Evolutionary conservation across 1,139 yeast species (phyloP).

Genomic region (Diutina neorugosa): DNA sequence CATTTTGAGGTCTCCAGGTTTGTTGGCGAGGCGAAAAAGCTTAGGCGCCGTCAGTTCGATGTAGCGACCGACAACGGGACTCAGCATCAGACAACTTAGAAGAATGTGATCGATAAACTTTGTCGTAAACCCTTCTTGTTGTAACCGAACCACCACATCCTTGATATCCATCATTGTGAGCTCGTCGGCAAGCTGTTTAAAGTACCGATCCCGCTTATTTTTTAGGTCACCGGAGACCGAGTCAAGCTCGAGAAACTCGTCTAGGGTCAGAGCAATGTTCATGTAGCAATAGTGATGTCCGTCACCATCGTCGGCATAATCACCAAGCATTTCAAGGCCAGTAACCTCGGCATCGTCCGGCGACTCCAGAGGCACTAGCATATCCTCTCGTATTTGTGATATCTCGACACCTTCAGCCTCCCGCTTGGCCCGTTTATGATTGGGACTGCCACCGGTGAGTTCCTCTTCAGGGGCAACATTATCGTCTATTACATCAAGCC

Average conservation of each 20-base stretch:
- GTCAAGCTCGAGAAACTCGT: neutral
- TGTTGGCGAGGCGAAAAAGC: neutral
- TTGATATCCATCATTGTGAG: neutral
- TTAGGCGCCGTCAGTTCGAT: neutral
- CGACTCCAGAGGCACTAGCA: neutral
- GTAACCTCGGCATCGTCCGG: neutral
- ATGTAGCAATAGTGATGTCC: neutral
- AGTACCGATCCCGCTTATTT: neutral
- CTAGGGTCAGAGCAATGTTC: neutral
- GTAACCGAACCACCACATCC: neutral
- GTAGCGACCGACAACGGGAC: neutral
- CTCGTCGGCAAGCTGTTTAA: neutral
- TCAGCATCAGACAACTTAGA: neutral
- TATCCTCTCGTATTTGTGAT: neutral
- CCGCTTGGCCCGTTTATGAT: neutral
- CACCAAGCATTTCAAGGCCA: neutral
- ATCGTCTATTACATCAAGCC: neutral
- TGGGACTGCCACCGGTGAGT: neutral
- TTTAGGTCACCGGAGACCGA: neutral
- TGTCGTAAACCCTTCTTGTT: neutral
- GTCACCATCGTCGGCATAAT: neutral
- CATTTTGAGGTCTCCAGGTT: neutral
- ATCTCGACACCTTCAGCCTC: neutral
- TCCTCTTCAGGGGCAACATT: constrained; percentile 3
- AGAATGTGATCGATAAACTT: neutral